Base-by-base conservation (phyloP, 805 yeast genomes). In the Candida maris region DNA sequence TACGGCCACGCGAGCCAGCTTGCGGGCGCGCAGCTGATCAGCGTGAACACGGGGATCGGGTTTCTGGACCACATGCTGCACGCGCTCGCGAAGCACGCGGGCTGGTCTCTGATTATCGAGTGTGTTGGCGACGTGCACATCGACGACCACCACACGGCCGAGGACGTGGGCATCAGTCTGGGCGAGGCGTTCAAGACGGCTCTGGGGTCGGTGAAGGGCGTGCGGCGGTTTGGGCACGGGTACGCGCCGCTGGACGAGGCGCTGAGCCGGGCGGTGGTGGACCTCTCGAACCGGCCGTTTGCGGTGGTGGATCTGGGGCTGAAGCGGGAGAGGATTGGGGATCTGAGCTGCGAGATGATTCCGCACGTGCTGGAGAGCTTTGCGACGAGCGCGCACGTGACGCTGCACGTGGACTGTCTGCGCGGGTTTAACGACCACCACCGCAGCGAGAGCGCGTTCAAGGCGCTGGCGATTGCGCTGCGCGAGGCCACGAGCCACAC, bases 211-310 rank as follows among this genome's bases (percentile, higher is more conserved):
- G 83, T 91, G 15, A 75, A 77, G 49, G 98, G 98, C 37, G 88
- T 91, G 39, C 85, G 86, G 61, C 74, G 98, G 50, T 93, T 91
- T 56, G 98, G 98, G 12, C 56, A 74, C 28, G 98, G 91, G 1
- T 91, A 79, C 67, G 97, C 97, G 6, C 98, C 98, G 2, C 70
- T 93, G 39, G 98, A 93, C 60, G 98, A 93, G 65, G 97, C 98
- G 0, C 71, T 93, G 41, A 80, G 94, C 42, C 71, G 98, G 35
- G 96, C 97, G 0, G 98, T 93, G n/a, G 87, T 93, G 7, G 98
- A 93, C 55, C 68, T 93, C 42, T 85, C 96, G 13, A 88, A 88
- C 60, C 74, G 98, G 49, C 97, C 98, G 2, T 89, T 65, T 62
- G 94, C 96, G 1, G 93, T 86, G 13, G 71, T 88, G 26, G 96